Percentiles rank a stretch among this genome's conserved stretches.
Evolutionary conservation across 139 green algal genomes (phyloP).

Genomic region (Tetraselmis striata): DNA sequence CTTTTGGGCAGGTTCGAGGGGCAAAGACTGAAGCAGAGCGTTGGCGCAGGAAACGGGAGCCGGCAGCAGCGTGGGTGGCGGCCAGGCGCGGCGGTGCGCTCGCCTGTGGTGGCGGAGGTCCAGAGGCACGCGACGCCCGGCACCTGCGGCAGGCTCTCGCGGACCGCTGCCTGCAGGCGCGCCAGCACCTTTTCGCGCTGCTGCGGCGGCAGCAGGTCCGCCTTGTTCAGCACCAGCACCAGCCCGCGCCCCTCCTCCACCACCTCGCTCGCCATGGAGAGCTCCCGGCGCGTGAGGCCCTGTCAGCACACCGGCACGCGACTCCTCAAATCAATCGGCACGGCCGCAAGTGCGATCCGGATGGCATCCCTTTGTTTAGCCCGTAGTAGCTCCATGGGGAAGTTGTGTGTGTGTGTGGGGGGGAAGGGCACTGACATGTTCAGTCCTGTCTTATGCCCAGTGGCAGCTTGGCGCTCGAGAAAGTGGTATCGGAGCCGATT

Average conservation of each 20-base stretch:
- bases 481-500: no score
- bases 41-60: no score
- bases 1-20: no score
- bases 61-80: no score
- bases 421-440: no score
- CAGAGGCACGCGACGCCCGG: conserved; percentile 1
- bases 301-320: conserved; percentile 3
- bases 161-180: neutral
- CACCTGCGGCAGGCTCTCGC: conserved; percentile 15
- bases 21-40: no score
- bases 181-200: conserved; percentile 14
- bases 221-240: conserved; percentile 16
- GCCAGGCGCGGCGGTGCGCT: no score
- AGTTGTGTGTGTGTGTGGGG: no score
- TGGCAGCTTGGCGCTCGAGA: no score
- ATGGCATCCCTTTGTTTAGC: no score
- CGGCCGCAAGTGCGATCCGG: neutral
- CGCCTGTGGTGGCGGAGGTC: neutral
- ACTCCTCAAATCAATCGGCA: neutral
- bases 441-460: no score
- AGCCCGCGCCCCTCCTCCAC: conserved; percentile 24
- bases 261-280: conserved; percentile 23
- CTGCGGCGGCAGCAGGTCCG: neutral
- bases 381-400: no score
- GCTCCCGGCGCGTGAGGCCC: conserved; percentile 12